phyloP scores from a whole-genome alignment of 208 protist genomes.

The Wallacemonas rigidus region DNA sequence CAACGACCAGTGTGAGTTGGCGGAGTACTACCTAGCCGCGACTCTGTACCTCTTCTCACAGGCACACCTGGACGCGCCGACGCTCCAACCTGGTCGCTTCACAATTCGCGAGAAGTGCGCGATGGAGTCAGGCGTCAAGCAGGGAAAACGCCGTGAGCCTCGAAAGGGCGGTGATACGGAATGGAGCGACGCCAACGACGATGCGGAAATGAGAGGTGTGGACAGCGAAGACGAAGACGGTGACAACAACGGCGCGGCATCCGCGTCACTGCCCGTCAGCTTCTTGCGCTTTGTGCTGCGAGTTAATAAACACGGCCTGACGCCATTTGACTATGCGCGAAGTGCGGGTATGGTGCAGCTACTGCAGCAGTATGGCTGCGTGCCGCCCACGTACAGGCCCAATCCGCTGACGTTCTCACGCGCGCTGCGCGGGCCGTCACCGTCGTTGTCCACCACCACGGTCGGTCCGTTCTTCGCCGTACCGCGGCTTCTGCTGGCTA shows the following conservation, averaged over 20 bases:
- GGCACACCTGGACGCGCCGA: constrained; percentile 44
- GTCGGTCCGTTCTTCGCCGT: constrained; percentile 43
- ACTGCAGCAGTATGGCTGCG: constrained; percentile 75
- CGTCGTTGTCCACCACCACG: neutral
- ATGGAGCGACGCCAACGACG: neutral
- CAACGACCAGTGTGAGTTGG: constrained; percentile 73
- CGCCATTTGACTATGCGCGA: constrained; percentile 81
- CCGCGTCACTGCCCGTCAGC: constrained; percentile 23
- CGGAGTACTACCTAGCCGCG: constrained; percentile 75
- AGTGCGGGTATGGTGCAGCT: constrained; percentile 72
- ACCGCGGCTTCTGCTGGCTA: constrained; percentile 63
- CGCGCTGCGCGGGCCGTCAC: constrained; percentile 19
- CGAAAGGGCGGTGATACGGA: neutral
- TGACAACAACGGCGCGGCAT: neutral
- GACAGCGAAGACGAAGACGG: neutral
- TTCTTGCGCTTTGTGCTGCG: constrained; percentile 75
- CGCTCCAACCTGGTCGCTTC: constrained; percentile 43
- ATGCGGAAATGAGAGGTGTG: neutral
- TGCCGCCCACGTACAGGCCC: constrained; percentile 75
- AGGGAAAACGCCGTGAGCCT: neutral
- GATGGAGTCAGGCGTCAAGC: too few species aligned
- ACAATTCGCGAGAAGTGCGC: constrained; percentile 22
- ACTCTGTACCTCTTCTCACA: constrained; percentile 62
- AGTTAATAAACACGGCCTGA: constrained; percentile 72
- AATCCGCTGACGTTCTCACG: constrained; percentile 62